A percentile compares a stretch with the other conserved stretches of the same genome.
Evolutionary conservation across 306 rosid species (phyloP).

Genomic region (Citrullus amarus): DNA sequence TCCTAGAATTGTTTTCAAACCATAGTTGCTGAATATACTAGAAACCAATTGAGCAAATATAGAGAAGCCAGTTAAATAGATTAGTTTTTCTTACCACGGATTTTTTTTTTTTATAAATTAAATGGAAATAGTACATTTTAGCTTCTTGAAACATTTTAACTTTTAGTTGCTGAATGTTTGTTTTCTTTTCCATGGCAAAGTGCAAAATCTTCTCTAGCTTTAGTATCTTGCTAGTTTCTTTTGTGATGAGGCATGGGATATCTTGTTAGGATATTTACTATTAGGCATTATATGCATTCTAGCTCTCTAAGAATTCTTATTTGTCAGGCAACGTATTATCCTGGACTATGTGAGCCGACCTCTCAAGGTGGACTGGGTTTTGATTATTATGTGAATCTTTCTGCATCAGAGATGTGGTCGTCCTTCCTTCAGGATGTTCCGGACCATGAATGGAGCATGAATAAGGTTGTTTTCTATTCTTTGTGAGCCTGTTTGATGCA

Average conservation of each 20-base stretch:
- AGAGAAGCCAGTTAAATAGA: background rate
- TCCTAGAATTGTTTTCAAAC: background rate
- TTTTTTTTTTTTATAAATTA: background rate
- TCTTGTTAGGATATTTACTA: background rate
- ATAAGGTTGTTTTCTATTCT: conserved; percentile 42
- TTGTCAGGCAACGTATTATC: conserved; percentile 77
- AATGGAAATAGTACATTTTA: background rate
- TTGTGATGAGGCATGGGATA: background rate
- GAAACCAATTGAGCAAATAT: background rate
- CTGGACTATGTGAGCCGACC: conserved; percentile 82
- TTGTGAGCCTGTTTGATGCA: background rate
- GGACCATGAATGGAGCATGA: conserved; percentile 88
- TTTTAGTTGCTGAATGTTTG: no score
- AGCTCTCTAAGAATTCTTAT: background rate
- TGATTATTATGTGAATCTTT: conserved; percentile 83
- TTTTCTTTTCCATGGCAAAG: background rate
- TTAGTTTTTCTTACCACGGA: background rate
- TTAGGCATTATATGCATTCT: background rate
- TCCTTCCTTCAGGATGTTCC: conserved; percentile 66
- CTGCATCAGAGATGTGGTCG: conserved; percentile 82
- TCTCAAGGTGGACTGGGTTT: conserved; percentile 98
- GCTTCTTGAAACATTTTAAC: background rate
- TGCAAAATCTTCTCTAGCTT: background rate
- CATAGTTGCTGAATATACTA: background rate
- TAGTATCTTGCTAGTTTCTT: background rate